Conservation (phyloP, 139 green algal species). For the Axilococcus clingmanii region DNA sequence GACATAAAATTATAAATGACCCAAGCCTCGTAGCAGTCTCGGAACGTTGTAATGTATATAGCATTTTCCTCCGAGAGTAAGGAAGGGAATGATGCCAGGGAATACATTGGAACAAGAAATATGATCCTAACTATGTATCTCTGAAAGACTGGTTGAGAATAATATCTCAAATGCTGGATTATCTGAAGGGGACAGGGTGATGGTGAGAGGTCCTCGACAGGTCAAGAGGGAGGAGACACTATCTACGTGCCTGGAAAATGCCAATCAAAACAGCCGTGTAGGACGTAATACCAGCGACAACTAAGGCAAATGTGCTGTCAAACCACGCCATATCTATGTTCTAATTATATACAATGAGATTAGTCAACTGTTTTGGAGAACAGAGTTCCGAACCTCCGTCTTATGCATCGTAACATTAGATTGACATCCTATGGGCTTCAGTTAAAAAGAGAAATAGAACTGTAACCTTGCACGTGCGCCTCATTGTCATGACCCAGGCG, state of each 20-base stretch:
- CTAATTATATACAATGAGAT: too few species aligned
- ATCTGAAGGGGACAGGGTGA: constrained; percentile 56
- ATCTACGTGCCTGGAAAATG: constrained; percentile 1
- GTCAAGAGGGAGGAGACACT: too few species aligned
- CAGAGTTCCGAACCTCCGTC: too few species aligned
- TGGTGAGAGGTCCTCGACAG: neutral
- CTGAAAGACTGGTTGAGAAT: constrained; percentile 85
- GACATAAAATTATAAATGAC: constrained; percentile 97
- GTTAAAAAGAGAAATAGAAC: too few species aligned
- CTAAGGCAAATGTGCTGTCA: too few species aligned
- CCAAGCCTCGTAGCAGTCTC: constrained; percentile 94
- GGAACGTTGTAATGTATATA: constrained; percentile 84
- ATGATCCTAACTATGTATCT: constrained; percentile 96
- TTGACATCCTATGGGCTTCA: too few species aligned
- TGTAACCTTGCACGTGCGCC: too few species aligned
- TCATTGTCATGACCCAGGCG: too few species aligned
- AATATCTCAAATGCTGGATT: constrained; percentile 75
- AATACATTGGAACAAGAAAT: constrained; percentile 94
- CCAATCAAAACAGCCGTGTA: neutral
- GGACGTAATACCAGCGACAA: too few species aligned
- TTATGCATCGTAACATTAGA: too few species aligned
- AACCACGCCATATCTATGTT: too few species aligned
- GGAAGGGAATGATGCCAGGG: constrained; percentile 66
- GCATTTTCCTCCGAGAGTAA: constrained; percentile 52
- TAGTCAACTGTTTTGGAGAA: too few species aligned